Evolutionary conservation across 257 asterid species (phyloP).

Genomic region (Anisodus tanguticus): DNA sequence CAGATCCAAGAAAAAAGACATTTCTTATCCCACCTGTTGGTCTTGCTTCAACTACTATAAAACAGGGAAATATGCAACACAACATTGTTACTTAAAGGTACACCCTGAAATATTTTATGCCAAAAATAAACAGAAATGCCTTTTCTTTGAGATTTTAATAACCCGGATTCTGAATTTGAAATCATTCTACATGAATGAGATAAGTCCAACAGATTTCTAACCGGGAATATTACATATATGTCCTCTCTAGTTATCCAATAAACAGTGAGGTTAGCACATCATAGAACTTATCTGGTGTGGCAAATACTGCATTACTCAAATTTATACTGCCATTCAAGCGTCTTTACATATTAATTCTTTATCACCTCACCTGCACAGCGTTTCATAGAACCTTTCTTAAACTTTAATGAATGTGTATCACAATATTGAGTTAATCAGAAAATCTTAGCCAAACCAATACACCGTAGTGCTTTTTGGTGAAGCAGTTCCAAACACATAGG

Average conservation of each 20-base stretch:
- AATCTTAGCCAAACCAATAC: neutral
- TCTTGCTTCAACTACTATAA: neutral
- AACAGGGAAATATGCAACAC: neutral
- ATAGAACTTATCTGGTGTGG: neutral
- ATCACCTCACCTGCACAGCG: neutral
- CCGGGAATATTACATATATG: neutral
- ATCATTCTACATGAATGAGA: neutral
- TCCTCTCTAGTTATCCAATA: neutral
- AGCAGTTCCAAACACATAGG: neutral
- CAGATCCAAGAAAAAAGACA: neutral
- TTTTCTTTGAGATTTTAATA: neutral
- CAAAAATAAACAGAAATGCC: neutral
- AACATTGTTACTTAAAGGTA: neutral
- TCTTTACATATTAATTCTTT: neutral
- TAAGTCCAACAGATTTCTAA: neutral
- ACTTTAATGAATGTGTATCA: neutral
- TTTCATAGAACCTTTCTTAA: constrained; percentile 5
- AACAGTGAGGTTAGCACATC: neutral
- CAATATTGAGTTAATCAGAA: neutral
- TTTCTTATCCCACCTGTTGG: neutral
- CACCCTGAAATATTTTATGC: neutral
- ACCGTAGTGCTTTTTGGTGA: neutral
- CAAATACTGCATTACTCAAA: neutral
- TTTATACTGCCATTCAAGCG: neutral
- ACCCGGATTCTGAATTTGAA: neutral